These are phyloP conservation scores for Colletotrichum sp. DNA, from an alignment of 2,329 filamentous ascomycete species.

Conservation along the genomic window DNA sequence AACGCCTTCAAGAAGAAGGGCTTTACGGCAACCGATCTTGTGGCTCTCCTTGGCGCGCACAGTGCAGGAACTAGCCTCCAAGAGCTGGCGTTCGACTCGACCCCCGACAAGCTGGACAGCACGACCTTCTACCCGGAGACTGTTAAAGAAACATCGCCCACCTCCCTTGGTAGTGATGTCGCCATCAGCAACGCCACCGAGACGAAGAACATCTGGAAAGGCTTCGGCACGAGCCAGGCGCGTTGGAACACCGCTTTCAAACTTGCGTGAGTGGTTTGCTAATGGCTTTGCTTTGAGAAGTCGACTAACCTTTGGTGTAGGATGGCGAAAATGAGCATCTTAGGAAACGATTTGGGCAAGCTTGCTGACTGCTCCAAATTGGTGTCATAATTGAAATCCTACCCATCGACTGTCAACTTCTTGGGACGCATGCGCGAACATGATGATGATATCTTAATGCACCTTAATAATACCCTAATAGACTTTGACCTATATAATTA, in stretches of 20 bases:
- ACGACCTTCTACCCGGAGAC: conserved; percentile 4
- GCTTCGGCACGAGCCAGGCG: neutral
- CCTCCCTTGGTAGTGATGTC: neutral
- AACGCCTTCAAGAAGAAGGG: conserved; percentile 7
- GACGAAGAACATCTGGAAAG: neutral
- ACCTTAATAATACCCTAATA: neutral
- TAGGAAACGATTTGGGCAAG: conserved; percentile 2
- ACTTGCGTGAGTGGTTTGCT: neutral
- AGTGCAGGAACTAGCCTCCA: neutral
- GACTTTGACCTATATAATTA: neutral
- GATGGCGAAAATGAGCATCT: conserved; percentile 4
- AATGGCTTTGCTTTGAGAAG: neutral
- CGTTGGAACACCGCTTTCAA: conserved; percentile 2
- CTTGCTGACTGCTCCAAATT: conserved; percentile 8
- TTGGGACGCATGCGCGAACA: neutral
- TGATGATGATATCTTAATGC: neutral
- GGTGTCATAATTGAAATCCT: neutral
- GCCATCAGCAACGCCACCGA: neutral
- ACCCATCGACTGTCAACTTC: rapidly evolving
- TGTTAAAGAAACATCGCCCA: neutral
- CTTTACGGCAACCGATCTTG: neutral
- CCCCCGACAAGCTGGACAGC: conserved; percentile 4
- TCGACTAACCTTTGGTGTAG: neutral
- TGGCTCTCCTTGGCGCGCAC: conserved; percentile 1
- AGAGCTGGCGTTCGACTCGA: conserved; percentile 6